Conservation (phyloP, 2,329 filamentous ascomycete genomes). For the Aspergillus versicolor region DNA sequence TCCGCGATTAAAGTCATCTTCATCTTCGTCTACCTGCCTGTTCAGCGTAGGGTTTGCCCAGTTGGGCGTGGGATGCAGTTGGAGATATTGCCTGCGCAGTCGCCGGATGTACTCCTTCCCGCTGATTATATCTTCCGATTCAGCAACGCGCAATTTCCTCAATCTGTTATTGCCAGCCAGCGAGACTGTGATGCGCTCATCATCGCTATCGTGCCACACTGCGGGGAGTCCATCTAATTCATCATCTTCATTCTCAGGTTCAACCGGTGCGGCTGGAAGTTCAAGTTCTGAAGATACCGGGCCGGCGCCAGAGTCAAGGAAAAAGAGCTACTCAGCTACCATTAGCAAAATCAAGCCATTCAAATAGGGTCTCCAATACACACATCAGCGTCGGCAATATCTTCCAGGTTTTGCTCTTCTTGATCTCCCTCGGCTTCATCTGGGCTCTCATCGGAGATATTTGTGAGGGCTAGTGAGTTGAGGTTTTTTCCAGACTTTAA, state of each 20-base stretch:
- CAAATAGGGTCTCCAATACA: slow-evolving; percentile 19
- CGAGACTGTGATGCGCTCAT: slow-evolving; percentile 82
- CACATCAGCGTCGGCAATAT: slow-evolving; percentile 72
- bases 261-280: slow-evolving; percentile 39
- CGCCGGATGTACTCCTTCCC: slow-evolving; percentile 82
- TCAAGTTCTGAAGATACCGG: slow-evolving; percentile 34
- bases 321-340: slow-evolving; percentile 62
- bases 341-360: neutral
- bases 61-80: slow-evolving; percentile 60
- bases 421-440: slow-evolving; percentile 31
- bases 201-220: slow-evolving; percentile 90
- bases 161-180: slow-evolving; percentile 72
- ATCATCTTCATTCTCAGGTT: slow-evolving; percentile 36
- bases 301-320: slow-evolving; percentile 68
- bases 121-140: slow-evolving; percentile 80
- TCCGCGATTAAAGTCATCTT: slow-evolving; percentile 45
- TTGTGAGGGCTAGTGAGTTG: slow-evolving; percentile 39
- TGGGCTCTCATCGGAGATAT: slow-evolving; percentile 30
- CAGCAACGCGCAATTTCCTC: slow-evolving; percentile 77
- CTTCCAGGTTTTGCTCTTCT: slow-evolving; percentile 55
- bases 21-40: slow-evolving; percentile 40
- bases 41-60: slow-evolving; percentile 56
- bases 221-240: slow-evolving; percentile 31
- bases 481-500: slow-evolving; percentile 60
- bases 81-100: slow-evolving; percentile 72